Conservation (phyloP, 345 rosid genomes). For the Noccaea bulbosa region DNA sequence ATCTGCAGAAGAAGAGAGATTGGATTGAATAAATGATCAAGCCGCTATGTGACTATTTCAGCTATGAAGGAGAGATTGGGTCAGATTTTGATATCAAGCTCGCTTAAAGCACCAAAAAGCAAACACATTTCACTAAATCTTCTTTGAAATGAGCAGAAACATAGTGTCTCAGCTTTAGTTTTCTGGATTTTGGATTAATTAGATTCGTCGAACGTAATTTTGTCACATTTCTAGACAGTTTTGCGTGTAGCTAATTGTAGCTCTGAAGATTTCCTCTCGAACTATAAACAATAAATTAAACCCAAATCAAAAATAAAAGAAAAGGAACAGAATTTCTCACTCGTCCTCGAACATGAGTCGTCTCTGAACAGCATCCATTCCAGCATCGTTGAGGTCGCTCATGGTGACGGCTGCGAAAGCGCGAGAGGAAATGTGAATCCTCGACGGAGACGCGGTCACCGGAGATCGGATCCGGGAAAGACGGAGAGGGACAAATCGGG, state of each 20-base stretch:
- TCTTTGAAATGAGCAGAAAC: not conserved
- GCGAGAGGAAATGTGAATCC: slow-evolving; percentile 35
- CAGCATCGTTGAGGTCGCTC: slow-evolving; percentile 61
- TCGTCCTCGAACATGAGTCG: slow-evolving; percentile 99
- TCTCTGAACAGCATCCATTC: slow-evolving; percentile 98
- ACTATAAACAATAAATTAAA: not conserved
- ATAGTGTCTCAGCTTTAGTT: not conserved
- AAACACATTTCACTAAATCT: not conserved
- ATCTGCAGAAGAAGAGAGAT: slow-evolving; percentile 52
- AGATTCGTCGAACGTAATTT: slow-evolving; percentile 8
- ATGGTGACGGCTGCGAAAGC: slow-evolving; percentile 46
- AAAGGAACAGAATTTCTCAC: slow-evolving; percentile 45
- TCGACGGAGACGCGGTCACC: not conserved
- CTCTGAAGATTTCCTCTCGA: not conserved
- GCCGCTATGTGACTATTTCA: not conserved
- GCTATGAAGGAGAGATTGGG: not conserved
- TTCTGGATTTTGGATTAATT: not conserved
- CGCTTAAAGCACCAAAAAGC: not conserved
- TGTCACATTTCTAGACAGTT: not conserved
- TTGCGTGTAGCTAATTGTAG: not conserved
- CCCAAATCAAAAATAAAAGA: not conserved
- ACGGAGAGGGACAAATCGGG: slow-evolving; percentile 20
- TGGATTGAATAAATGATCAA: slow-evolving; percentile 8
- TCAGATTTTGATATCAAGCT: not conserved
- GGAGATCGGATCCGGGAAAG: slow-evolving; percentile 18